Percentiles rank a stretch among this genome's conserved stretches.
Evolutionary conservation across 2,329 filamentous ascomycete species (phyloP).

Genomic region (Trichoderma oligosporum): DNA sequence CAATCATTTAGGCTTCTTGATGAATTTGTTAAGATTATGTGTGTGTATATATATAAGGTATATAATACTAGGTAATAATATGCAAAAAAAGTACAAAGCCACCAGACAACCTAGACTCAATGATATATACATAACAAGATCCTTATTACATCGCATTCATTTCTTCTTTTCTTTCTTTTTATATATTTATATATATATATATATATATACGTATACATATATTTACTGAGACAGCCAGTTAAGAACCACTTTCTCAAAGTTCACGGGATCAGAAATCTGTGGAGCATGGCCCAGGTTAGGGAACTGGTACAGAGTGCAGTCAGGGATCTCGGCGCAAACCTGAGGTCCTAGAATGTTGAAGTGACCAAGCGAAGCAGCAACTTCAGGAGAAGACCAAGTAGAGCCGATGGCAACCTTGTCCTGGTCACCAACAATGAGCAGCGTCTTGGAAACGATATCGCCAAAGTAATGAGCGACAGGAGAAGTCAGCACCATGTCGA

Average conservation of each 20-base stretch:
- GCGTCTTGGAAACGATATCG: conserved; percentile 42
- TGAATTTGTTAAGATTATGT: too few species aligned
- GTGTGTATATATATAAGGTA: neutral
- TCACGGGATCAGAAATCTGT: conserved; percentile 48
- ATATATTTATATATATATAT: too few species aligned
- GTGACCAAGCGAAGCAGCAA: conserved; percentile 44
- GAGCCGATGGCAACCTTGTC: conserved; percentile 55
- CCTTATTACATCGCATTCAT: neutral
- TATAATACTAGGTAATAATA: neutral
- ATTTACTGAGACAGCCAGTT: conserved; percentile 37
- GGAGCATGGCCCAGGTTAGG: conserved; percentile 49
- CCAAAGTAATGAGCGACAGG: conserved; percentile 49
- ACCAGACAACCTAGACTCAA: neutral
- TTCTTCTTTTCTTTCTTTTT: neutral
- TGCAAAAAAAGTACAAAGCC: neutral
- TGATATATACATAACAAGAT: neutral
- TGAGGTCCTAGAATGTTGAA: conserved; percentile 48
- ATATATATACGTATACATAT: too few species aligned
- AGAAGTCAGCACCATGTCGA: conserved; percentile 54
- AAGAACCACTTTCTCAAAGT: conserved; percentile 45
- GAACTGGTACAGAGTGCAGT: conserved; percentile 45
- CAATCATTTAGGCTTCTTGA: too few species aligned
- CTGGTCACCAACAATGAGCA: conserved; percentile 49
- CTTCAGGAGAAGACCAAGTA: conserved; percentile 45
- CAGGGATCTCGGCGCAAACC: conserved; percentile 42